Conservation (phyloP, 2,329 filamentous ascomycete species). For the Zasmidium angulare region DNA sequence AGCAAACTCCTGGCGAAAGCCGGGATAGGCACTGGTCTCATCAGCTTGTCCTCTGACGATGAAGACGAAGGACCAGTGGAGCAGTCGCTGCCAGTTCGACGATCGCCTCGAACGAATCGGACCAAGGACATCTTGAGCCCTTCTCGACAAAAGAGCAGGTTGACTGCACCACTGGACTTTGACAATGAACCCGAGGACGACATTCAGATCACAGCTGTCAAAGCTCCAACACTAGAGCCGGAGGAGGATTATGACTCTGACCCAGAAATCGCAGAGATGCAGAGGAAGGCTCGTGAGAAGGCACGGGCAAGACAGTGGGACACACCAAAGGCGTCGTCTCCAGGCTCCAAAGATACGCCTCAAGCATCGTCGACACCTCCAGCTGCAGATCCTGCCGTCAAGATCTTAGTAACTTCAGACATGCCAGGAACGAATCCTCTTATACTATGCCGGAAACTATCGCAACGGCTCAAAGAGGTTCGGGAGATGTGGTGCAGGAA, state of each 20-base stretch:
- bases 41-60: slow-evolving; percentile 8
- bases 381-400: slow-evolving; percentile 52
- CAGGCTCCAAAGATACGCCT: slow-evolving; percentile 7
- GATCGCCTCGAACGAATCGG: slow-evolving; percentile 15
- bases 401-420: slow-evolving; percentile 67
- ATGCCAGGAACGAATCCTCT: slow-evolving; percentile 62
- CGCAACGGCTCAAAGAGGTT: slow-evolving; percentile 66
- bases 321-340: slow-evolving; percentile 7
- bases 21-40: slow-evolving; percentile 13
- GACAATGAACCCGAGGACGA: slow-evolving; percentile 23
- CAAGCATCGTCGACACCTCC: slow-evolving; percentile 18
- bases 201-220: slow-evolving; percentile 7
- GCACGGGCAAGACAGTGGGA: slow-evolving; percentile 11
- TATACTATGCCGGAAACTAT: slow-evolving; percentile 65
- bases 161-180: slow-evolving; percentile 9
- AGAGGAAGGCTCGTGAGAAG: slow-evolving; percentile 42
- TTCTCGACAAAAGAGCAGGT: slow-evolving; percentile 6
- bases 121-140: slow-evolving; percentile 13
- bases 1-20: slow-evolving; percentile 22
- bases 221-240: slow-evolving; percentile 3
- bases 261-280: slow-evolving; percentile 43
- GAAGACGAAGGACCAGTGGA: slow-evolving; percentile 16
- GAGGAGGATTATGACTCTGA: slow-evolving; percentile 41
- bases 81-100: slow-evolving; percentile 8
- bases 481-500: slow-evolving; percentile 67